Percentiles rank a stretch among this genome's conserved stretches.
These are phyloP conservation scores for Trametes cingulata DNA, from an alignment of 768 basidiomycete genomes.

Conservation along the genomic window DNA sequence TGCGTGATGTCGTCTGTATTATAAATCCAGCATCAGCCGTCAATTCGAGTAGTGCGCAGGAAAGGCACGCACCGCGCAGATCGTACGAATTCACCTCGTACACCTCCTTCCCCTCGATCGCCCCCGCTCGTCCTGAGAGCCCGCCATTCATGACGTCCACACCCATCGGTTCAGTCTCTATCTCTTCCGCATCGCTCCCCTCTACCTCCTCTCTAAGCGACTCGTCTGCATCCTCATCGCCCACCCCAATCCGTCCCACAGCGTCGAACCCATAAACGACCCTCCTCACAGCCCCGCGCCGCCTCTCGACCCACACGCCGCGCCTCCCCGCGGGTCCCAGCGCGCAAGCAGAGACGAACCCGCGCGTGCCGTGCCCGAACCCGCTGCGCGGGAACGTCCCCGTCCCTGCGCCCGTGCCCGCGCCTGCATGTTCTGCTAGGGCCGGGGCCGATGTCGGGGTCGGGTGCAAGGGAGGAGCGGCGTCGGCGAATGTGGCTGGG, in stretches of 20 bases:
- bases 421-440: not conserved
- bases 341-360: conserved; percentile 51
- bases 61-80: conserved; percentile 28
- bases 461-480: conserved; percentile 30
- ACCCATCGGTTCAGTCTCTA: not conserved
- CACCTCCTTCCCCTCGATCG: conserved; percentile 26
- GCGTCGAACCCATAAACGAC: conserved; percentile 46
- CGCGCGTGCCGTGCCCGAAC: conserved; percentile 34
- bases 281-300: conserved; percentile 41
- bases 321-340: conserved; percentile 51
- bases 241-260: not conserved
- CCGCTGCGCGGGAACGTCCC: conserved; percentile 22
- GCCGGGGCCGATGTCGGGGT: conserved; percentile 34
- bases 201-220: not conserved
- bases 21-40: not conserved
- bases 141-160: not conserved
- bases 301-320: conserved; percentile 58
- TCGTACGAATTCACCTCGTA: conserved; percentile 35
- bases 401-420: too few species aligned
- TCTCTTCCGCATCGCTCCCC: not conserved
- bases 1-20: conserved; percentile 33
- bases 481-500: too few species aligned
- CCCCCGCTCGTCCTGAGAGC: not conserved
- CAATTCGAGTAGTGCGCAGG: not conserved
- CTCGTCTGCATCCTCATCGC: not conserved